Percentiles rank a stretch among this genome's conserved stretches.
phyloP scores from a whole-genome alignment of 192 early-diverging fungal genomes.

The Linnemannia exigua region DNA sequence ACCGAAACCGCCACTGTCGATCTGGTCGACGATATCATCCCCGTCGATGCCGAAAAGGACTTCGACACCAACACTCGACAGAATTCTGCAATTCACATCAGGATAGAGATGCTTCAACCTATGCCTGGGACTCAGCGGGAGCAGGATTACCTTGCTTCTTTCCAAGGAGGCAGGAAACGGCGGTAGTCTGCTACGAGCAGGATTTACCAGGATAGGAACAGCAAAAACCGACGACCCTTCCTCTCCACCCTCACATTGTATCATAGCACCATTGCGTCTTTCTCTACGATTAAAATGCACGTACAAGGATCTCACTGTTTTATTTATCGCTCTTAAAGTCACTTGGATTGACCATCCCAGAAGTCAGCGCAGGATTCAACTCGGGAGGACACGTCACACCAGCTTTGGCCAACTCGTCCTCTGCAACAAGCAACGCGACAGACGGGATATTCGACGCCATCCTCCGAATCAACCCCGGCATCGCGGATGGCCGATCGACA shows the following conservation, averaged over 20 bases:
- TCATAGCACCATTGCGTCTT: background rate
- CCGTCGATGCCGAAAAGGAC: constrained; percentile 73
- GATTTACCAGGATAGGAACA: background rate
- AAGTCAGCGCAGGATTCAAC: background rate
- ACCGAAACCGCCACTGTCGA: constrained; percentile 77
- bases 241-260: background rate
- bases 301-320: background rate
- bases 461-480: background rate
- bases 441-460: background rate
- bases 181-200: background rate
- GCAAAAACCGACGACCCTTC: background rate
- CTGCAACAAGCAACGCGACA: background rate
- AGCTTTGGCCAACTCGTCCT: background rate
- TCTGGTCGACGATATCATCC: constrained; percentile 85
- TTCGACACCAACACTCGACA: constrained; percentile 68
- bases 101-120: constrained; percentile 60
- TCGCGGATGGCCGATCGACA: background rate
- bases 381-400: background rate
- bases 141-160: background rate
- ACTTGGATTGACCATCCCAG: constrained; percentile 8
- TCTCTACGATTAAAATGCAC: background rate
- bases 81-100: constrained; percentile 82
- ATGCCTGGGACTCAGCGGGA: constrained; percentile 44
- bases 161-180: constrained; percentile 20
- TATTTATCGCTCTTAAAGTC: background rate